Evolutionary conservation across 2,329 filamentous ascomycete genomes (phyloP), one percentile per base, ranked within the genome.

Genomic region (Eurotiales sp.): DNA sequence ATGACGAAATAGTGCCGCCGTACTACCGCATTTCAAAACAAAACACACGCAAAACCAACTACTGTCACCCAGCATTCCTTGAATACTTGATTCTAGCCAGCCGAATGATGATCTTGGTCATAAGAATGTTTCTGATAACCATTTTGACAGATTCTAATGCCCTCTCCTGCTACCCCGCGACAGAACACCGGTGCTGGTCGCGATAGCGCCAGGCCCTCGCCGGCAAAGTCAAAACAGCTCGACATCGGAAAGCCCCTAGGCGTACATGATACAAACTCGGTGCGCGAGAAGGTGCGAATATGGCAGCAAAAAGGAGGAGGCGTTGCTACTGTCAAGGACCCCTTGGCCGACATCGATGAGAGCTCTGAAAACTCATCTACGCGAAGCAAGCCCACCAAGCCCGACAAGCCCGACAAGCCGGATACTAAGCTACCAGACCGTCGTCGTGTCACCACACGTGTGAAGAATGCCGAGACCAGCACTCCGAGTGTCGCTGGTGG

Each of bases 281-380:
- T 95, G 43, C 82, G 82, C 56, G 86, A 88, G 58, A 84, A 90
- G 61, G 88, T 96, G 48, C 86, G 85, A 59, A 81, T 85, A 69
- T 96, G 90, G 90, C 90, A 96, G 69, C 86, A 86, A 63, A 77
- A 85, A 58, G 89, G 87, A 62, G 87, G 85, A 29, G 79, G 80
- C 5, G 85, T 84, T 22, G 79, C 86, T 3, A 70, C 70, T 1
- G 77, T 84, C 25, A 83, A 87, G 34, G 71, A 88, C 27, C 32
- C 52, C 42, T 14, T 47, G 30, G 77, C 81, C 5, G 79, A 81
- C 53, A 76, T 79, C 11, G 75, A 78, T 12, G 79, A 61, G 2
- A 79, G 82, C 4, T 58, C 59, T 2, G 56, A 61, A 39, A 63
- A 63, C 44, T 56, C 56, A 49, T 48, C 60, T 52, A 57, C 29